phyloP scores from a whole-genome alignment of 2,329 filamentous ascomycete genomes.

The Podosphaera fusca region DNA sequence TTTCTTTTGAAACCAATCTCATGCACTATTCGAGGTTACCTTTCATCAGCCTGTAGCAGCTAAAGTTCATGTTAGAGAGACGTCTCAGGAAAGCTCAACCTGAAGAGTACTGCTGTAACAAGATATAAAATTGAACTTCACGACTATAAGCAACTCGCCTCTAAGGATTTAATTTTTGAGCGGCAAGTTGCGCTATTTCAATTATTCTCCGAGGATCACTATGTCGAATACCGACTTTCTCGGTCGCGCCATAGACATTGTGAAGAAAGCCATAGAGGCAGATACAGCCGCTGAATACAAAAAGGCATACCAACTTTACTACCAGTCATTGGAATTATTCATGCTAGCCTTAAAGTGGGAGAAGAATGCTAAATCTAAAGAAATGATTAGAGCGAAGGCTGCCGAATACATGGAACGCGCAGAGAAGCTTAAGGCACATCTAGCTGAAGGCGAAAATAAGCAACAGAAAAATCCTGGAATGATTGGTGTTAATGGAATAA shows the following conservation, averaged over 20 bases:
- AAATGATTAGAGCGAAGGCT: constrained; percentile 89
- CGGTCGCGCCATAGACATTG: constrained; percentile 83
- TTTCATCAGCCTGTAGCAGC: background rate
- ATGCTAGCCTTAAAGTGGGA: constrained; percentile 99
- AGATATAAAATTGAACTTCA: background rate
- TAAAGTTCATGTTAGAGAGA: background rate
- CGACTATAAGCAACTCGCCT: background rate
- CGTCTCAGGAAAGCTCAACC: background rate
- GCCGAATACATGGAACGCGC: constrained; percentile 96
- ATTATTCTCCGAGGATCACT: constrained; percentile 3
- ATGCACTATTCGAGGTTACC: background rate
- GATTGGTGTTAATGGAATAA: constrained; percentile 49
- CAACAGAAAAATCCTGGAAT: constrained; percentile 41
- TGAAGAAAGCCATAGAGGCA: constrained; percentile 92
- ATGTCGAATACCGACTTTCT: constrained; percentile 98
- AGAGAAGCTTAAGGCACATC: constrained; percentile 87
- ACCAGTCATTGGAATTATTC: constrained; percentile 86
- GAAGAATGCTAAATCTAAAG: constrained; percentile 92
- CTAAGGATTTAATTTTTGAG: background rate
- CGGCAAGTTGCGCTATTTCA: too few relatives aligned
- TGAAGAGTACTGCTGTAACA: background rate
- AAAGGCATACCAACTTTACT: constrained; percentile 90
- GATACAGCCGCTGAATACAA: constrained; percentile 94
- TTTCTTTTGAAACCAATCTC: background rate
- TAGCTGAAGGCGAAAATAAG: constrained; percentile 50